A percentile compares a stretch with the other conserved stretches of the same genome.
These are phyloP conservation scores for Funneliformis caledonium DNA, from an alignment of 371 early-diverging fungal genomes.

Conservation along the genomic window DNA sequence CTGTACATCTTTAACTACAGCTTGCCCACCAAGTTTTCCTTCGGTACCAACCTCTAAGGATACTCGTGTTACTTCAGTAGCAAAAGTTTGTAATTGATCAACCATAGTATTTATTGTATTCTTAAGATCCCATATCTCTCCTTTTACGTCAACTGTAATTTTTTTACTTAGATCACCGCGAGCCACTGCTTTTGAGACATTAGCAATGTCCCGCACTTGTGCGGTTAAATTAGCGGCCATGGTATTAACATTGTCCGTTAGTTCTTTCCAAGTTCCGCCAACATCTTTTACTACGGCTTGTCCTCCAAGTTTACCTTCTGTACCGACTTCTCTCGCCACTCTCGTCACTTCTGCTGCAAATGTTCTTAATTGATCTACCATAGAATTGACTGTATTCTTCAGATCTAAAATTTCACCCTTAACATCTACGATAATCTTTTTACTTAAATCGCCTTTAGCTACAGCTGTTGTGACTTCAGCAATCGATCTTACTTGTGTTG, in stretches of 20 bases:
- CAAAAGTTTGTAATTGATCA: conserved; percentile 60
- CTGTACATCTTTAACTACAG: conserved; percentile 54
- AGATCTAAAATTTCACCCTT: conserved; percentile 56
- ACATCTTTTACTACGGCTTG: conserved; percentile 57
- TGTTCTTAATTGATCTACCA: conserved; percentile 63
- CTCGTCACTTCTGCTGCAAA: conserved; percentile 58
- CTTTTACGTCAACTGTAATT: conserved; percentile 53
- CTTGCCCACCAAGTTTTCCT: conserved; percentile 59
- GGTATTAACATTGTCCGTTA: conserved; percentile 59
- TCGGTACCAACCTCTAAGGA: conserved; percentile 59
- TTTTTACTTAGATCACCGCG: conserved; percentile 55
- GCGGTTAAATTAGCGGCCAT: conserved; percentile 63
- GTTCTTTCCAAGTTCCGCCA: conserved; percentile 58
- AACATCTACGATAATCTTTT: conserved; percentile 60
- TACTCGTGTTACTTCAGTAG: conserved; percentile 61
- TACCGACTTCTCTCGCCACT: conserved; percentile 56
- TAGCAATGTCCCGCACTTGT: conserved; percentile 62
- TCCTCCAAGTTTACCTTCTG: conserved; percentile 56
- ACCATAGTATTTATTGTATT: conserved; percentile 56
- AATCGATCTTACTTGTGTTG: conserved; percentile 67
- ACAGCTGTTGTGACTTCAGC: conserved; percentile 67
- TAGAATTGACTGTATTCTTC: conserved; percentile 61
- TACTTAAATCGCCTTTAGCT: conserved; percentile 60
- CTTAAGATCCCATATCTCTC: conserved; percentile 52
- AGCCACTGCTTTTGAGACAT: conserved; percentile 60